A percentile compares a stretch with the other conserved stretches of the same genome.
phyloP scores from a whole-genome alignment of 352 stramenopile species.

The Globisporangium paddicum region DNA sequence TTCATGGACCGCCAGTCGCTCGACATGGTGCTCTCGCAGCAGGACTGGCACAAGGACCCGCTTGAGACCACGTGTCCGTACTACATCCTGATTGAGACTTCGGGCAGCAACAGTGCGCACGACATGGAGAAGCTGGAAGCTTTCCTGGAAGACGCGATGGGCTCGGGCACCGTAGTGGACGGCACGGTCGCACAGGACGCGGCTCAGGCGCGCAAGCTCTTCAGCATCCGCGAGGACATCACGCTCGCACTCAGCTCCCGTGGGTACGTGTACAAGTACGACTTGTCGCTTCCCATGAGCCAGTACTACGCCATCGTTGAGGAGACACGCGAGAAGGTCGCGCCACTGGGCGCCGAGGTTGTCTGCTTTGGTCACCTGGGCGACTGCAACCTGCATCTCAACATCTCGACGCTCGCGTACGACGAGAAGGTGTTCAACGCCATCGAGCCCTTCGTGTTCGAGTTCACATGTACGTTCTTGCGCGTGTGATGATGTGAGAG shows the following conservation, averaged over 20 bases:
- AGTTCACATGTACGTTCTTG: conserved; percentile 61
- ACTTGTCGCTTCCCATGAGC: conserved; percentile 91
- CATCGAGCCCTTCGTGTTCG: conserved; percentile 75
- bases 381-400: conserved; percentile 97
- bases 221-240: conserved; percentile 93
- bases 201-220: conserved; percentile 89
- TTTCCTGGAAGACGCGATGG: conserved; percentile 79
- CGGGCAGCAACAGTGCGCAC: conserved; percentile 87
- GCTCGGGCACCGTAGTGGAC: conserved; percentile 74
- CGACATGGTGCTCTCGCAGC: conserved; percentile 78
- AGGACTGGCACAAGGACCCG: conserved; percentile 67
- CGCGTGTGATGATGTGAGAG: background rate
- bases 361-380: conserved; percentile 94
- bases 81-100: conserved; percentile 96
- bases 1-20: conserved; percentile 93
- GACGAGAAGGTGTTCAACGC: conserved; percentile 58
- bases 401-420: conserved; percentile 83
- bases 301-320: conserved; percentile 91
- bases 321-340: conserved; percentile 61
- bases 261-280: conserved; percentile 98
- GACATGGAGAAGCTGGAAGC: conserved; percentile 90
- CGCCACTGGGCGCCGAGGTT: conserved; percentile 41
- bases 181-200: conserved; percentile 93
- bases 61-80: conserved; percentile 66
- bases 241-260: conserved; percentile 78